Evolutionary conservation across 495 filamentous ascomycete species (phyloP).

Genomic region (Elaphomyces granulatus): DNA sequence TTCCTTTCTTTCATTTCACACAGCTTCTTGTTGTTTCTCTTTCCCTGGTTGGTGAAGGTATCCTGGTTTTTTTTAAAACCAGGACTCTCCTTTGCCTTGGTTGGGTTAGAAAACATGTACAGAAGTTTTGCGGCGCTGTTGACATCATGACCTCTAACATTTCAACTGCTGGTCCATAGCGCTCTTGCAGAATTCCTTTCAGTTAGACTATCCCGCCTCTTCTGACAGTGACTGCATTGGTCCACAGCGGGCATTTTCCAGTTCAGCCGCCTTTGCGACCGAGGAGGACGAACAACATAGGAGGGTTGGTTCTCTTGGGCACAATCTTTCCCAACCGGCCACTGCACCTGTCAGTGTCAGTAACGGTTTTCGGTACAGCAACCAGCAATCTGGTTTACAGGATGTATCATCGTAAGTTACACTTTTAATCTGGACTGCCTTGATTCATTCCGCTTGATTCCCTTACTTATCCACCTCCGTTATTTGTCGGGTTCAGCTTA

Average conservation of each 20-base stretch:
- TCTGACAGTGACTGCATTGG: constrained; percentile 30
- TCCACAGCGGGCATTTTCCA: constrained; percentile 17
- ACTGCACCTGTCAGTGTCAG: constrained; percentile 30
- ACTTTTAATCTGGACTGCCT: constrained; percentile 27
- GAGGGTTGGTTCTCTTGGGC: constrained; percentile 28
- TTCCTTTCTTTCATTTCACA: constrained; percentile 1
- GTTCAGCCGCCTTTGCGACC: constrained; percentile 22
- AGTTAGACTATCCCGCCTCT: constrained; percentile 25
- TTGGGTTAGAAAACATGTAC: not conserved
- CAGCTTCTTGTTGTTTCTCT: not conserved
- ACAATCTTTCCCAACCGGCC: constrained; percentile 20
- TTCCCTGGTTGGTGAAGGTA: constrained; percentile 1
- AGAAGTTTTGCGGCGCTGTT: too few species aligned
- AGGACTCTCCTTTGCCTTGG: constrained; percentile 1
- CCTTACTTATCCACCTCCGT: constrained; percentile 16
- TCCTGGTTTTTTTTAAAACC: constrained; percentile 1
- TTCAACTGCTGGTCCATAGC: constrained; percentile 9
- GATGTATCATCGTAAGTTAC: constrained; percentile 37
- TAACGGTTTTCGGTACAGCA: constrained; percentile 34
- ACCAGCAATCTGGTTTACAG: constrained; percentile 30
- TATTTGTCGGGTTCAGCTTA: constrained; percentile 4
- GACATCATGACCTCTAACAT: too few species aligned
- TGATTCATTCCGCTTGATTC: constrained; percentile 9
- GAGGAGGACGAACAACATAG: constrained; percentile 30
- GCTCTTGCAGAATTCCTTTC: constrained; percentile 25